Evolutionary conservation across 306 rosid genomes (phyloP).

Genomic region (Prunus mume): DNA sequence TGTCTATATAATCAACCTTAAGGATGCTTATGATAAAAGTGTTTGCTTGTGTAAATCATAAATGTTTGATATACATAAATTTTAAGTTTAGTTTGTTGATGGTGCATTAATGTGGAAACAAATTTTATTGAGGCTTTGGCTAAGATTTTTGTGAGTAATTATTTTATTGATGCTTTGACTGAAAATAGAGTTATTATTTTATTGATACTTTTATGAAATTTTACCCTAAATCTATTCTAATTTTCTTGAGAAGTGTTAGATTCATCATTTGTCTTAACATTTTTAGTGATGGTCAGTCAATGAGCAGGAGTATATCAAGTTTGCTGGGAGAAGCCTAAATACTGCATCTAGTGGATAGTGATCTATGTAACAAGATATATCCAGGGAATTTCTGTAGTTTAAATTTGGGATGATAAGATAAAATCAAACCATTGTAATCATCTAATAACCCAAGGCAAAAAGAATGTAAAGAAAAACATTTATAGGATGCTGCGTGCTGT

Average conservation of each 20-base stretch:
- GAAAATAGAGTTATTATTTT: not conserved
- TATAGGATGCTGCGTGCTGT: not conserved
- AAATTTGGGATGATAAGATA: not conserved
- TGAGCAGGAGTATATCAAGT: not conserved
- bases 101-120: not conserved
- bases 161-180: not conserved
- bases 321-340: not conserved
- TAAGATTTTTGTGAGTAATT: not conserved
- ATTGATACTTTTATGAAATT: not conserved
- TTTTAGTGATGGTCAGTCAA: not conserved
- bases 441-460: not conserved
- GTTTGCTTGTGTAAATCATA: not conserved
- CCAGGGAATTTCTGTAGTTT: not conserved
- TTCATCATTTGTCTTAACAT: not conserved
- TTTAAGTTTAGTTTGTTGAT: not conserved
- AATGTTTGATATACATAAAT: not conserved
- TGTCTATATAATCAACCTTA: not conserved
- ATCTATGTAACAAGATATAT: not conserved
- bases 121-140: not conserved
- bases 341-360: not conserved
- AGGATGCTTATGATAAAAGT: not conserved
- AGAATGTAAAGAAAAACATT: not conserved
- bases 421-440: not conserved
- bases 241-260: not conserved
- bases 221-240: not conserved